Percentiles rank a stretch among this genome's conserved stretches.
These are phyloP conservation scores for Pyrus hybrid DNA, from an alignment of 331 rosid species.

Conservation along the genomic window DNA sequence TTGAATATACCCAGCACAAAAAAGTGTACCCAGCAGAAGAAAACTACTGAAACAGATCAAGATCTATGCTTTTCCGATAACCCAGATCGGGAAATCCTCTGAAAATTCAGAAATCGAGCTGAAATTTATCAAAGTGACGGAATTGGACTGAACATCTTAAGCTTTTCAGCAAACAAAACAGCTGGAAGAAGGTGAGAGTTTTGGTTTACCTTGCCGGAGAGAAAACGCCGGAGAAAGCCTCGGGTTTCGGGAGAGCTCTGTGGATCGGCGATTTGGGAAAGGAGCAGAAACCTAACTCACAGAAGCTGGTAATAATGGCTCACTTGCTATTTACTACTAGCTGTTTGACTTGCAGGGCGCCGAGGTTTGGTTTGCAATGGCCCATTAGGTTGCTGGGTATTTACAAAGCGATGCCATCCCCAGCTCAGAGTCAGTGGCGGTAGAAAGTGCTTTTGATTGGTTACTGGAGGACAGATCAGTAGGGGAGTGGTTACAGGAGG, in stretches of 20 bases:
- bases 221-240: neutral
- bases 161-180: neutral
- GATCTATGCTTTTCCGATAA: neutral
- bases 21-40: neutral
- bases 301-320: neutral
- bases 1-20: neutral
- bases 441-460: neutral
- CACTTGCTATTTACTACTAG: neutral
- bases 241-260: neutral
- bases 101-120: neutral
- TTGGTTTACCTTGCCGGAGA: neutral
- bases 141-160: neutral
- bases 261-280: neutral
- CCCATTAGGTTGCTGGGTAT: too few species aligned
- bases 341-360: neutral
- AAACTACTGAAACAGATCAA: neutral
- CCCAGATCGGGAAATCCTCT: neutral
- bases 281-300: neutral
- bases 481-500: neutral
- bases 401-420: neutral
- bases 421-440: neutral
- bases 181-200: neutral
- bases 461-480: slow-evolving; percentile 5
- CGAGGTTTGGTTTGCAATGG: neutral
- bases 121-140: neutral